phyloP scores from a whole-genome alignment of 176 grass and related monocot genomes.

The Oryza nivara region DNA sequence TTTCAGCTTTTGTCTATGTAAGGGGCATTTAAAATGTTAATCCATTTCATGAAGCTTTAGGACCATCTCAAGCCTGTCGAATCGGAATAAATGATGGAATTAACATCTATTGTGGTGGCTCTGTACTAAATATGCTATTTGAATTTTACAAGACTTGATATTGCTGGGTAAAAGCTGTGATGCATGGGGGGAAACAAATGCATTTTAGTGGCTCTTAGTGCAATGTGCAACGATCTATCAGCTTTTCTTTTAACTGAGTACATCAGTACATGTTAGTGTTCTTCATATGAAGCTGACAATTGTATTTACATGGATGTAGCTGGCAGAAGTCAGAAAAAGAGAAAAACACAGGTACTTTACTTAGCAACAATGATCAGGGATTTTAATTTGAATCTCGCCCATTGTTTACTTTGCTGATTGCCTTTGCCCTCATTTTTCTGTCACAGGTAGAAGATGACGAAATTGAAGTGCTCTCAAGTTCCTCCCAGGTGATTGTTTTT shows the following conservation, averaged over 20 bases:
- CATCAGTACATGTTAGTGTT: background rate
- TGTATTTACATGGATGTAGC: conserved; percentile 50
- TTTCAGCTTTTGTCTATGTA: conserved; percentile 22
- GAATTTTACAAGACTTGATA: background rate
- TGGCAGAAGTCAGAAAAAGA: conserved; percentile 42
- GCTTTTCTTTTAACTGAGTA: background rate
- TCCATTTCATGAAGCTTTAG: background rate
- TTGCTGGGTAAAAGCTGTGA: background rate
- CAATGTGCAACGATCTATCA: background rate
- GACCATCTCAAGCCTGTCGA: background rate
- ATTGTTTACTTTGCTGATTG: conserved; percentile 19
- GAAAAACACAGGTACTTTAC: conserved; percentile 51
- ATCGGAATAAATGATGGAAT: background rate
- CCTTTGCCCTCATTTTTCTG: conserved; percentile 4
- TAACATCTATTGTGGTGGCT: background rate
- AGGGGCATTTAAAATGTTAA: background rate
- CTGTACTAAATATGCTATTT: background rate
- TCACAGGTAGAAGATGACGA: conserved; percentile 59
- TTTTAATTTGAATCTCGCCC: conserved; percentile 5
- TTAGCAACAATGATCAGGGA: conserved; percentile 1
- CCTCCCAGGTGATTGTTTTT: conserved; percentile 48
- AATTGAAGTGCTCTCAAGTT: conserved; percentile 56
- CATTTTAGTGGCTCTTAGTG: background rate
- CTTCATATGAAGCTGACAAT: conserved; percentile 23
- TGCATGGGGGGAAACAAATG: background rate